A percentile compares a stretch with the other conserved stretches of the same genome.
Conservation (phyloP, 2,329 filamentous ascomycete species). For the Fusarium chuoi region DNA sequence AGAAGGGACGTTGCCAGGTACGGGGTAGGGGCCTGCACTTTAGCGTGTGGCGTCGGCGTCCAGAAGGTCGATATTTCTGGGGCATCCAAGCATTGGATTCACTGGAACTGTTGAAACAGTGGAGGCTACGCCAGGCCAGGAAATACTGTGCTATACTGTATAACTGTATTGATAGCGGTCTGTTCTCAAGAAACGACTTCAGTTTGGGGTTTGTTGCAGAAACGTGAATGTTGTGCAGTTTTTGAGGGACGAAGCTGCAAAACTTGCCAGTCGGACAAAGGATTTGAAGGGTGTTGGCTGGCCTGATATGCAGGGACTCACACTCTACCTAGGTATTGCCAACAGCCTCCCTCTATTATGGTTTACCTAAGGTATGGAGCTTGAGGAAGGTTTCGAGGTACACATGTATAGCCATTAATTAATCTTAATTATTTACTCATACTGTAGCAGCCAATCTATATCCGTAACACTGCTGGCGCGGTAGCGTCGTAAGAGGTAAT, state of each 20-base stretch:
- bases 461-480: constrained; percentile 23
- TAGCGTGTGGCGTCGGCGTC: constrained; percentile 37
- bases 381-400: background rate
- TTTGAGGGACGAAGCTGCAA: background rate
- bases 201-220: background rate
- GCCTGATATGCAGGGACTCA: constrained; percentile 21
- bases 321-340: background rate
- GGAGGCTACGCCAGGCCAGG: constrained; percentile 8
- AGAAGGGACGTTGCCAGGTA: constrained; percentile 37
- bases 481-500: constrained; percentile 26
- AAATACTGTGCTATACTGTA: constrained; percentile 10
- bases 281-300: background rate
- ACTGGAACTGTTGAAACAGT: constrained; percentile 30
- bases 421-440: constrained; percentile 12
- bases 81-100: constrained; percentile 22
- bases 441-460: constrained; percentile 32
- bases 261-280: constrained; percentile 1
- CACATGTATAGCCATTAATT: background rate
- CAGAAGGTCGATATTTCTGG: constrained; percentile 38
- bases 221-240: background rate
- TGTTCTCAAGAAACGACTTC: background rate
- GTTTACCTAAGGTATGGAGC: background rate
- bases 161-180: background rate
- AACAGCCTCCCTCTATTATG: background rate
- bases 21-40: constrained; percentile 24